These are phyloP conservation scores for Ceratobasidium sp. DNA, from an alignment of 1,284 basidiomycete genomes.

Conservation along the genomic window DNA sequence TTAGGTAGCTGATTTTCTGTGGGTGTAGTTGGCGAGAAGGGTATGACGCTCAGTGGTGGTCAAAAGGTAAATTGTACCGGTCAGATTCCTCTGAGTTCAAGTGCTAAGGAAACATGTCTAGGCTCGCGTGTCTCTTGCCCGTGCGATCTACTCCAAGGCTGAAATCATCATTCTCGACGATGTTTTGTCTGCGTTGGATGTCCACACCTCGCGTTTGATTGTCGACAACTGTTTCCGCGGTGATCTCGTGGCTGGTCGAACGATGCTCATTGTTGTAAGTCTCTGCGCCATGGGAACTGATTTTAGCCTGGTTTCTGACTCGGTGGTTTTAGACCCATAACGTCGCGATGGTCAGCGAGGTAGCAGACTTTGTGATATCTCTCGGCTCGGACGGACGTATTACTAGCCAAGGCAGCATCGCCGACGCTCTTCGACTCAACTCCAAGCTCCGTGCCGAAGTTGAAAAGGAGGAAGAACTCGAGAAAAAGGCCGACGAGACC, in stretches of 20 bases:
- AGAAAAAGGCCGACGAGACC: conserved; percentile 53
- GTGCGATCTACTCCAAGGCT: conserved; percentile 78
- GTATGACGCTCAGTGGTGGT: conserved; percentile 71
- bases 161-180: conserved; percentile 65
- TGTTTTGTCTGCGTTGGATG: conserved; percentile 57
- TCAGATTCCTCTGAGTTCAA: conserved; percentile 48
- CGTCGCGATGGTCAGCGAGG: conserved; percentile 66
- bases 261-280: conserved; percentile 73
- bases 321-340: conserved; percentile 66
- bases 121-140: conserved; percentile 81
- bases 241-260: conserved; percentile 70
- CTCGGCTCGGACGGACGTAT: conserved; percentile 63
- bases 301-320: background rate
- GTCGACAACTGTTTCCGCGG: conserved; percentile 76
- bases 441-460: conserved; percentile 46
- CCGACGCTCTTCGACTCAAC: conserved; percentile 55
- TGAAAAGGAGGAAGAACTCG: conserved; percentile 50
- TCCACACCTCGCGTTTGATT: conserved; percentile 76
- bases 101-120: conserved; percentile 50
- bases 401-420: conserved; percentile 58
- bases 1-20: background rate
- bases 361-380: conserved; percentile 69
- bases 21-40: conserved; percentile 64
- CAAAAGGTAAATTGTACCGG: conserved; percentile 67
- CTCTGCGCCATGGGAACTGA: background rate